These are phyloP conservation scores for Citrullus colocynthis DNA, from an alignment of 306 rosid genomes.

Conservation along the genomic window DNA sequence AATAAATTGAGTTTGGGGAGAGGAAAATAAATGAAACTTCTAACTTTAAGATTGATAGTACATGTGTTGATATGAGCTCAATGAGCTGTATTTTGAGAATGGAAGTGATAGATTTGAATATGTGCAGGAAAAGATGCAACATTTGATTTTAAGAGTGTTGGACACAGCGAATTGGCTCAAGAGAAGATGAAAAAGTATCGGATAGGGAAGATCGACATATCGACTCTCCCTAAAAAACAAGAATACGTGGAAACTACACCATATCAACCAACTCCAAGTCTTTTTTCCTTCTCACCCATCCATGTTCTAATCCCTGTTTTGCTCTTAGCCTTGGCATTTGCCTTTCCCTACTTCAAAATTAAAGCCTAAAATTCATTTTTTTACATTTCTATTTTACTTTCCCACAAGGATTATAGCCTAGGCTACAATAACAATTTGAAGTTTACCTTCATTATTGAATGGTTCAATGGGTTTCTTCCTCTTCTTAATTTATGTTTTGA, in stretches of 20 bases:
- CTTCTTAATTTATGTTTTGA: no score
- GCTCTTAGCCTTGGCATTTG: neutral
- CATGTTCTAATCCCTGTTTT: conserved; percentile 45
- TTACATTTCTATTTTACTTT: neutral
- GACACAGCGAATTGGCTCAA: conserved; percentile 55
- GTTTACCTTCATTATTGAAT: neutral
- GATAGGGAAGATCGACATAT: conserved; percentile 43
- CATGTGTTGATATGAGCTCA: no score
- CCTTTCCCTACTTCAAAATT: neutral
- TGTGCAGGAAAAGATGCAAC: conserved; percentile 72
- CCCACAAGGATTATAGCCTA: neutral
- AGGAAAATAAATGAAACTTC: no score
- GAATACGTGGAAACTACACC: conserved; percentile 6
- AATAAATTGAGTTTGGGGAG: no score
- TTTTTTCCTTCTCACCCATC: conserved; percentile 37
- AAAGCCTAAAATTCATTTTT: neutral
- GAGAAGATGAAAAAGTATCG: conserved; percentile 45
- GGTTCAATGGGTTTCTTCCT: neutral
- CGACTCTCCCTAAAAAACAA: conserved; percentile 31
- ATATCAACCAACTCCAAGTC: conserved; percentile 7
- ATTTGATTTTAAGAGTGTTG: conserved; percentile 58
- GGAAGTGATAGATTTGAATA: neutral
- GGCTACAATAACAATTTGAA: neutral
- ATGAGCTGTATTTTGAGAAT: no score
- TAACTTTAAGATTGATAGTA: no score